Base-by-base conservation (phyloP, 352 stramenopile species). In the Globisporangium lucens region DNA sequence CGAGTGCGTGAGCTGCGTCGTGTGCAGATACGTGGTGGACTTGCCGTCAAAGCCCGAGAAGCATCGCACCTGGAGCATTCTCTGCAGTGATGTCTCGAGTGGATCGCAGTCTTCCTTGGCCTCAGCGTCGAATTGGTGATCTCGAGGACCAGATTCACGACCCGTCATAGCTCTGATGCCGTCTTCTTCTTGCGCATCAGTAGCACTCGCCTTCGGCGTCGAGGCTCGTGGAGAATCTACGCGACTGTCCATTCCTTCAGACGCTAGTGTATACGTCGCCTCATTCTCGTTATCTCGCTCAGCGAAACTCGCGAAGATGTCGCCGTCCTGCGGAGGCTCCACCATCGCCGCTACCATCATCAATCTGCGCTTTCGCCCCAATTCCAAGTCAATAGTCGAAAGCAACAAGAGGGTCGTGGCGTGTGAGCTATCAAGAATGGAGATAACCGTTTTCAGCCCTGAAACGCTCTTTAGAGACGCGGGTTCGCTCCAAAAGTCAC, bases 1-100 rank as follows among this genome's bases (percentile, higher is more conserved):
- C 9, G 83, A 89, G 29, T 73, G 81, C 35, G 80, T 89, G 55
- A 90, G 77, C 65, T 87, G 82, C 27, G 74, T 88, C 29, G 83
- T 85, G 53, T 75, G 74, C 38, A 85, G 49, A 38, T 72, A 77
- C n/a, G 73, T 81, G 33, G 80, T 78, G 17, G 71, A 68, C 30
- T 75, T 63, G 13, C 56, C 67, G 24, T 87, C 72, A 0, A 89
- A 71, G 0, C 66, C 75, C 24, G 78, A 72, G 66, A 90, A 89
- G 41, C 79, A 70, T 6, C 33, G 64, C 10, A 66, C 69, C 33
- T 64, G 59, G 30, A 83, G 29, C 20, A 72, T 68, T 20, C 74
- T 67, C n/a, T 65, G 51, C 27, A 90, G 57, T 10, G 79, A 74
- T 1, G 72, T 13, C 56, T 86, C 80, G 5, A 82, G 49, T 49